Evolutionary conservation across 2,329 filamentous ascomycete genomes (phyloP).

Genomic region (Westerdykella sp.): DNA sequence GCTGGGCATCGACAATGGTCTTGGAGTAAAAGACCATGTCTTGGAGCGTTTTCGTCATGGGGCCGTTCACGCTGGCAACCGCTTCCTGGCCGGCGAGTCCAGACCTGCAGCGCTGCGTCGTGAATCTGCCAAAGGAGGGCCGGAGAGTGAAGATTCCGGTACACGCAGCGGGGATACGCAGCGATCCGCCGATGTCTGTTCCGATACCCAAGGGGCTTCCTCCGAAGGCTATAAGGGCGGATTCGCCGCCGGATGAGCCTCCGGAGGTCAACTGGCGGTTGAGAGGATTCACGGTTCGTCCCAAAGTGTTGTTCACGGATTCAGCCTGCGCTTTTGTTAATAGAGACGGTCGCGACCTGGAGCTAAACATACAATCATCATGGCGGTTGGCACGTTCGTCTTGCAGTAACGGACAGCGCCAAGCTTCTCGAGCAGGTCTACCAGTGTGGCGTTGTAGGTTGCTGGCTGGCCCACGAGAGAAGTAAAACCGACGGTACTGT

Average conservation of each 20-base stretch:
- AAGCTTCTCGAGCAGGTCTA: slow-evolving; percentile 52
- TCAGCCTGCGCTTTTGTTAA: slow-evolving; percentile 41
- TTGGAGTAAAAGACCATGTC: slow-evolving; percentile 45
- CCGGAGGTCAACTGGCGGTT: slow-evolving; percentile 57
- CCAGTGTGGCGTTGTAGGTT: slow-evolving; percentile 50
- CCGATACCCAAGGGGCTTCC: slow-evolving; percentile 58
- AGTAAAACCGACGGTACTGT: slow-evolving; percentile 59
- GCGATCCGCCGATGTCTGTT: slow-evolving; percentile 56
- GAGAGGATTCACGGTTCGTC: slow-evolving; percentile 56
- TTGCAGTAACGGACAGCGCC: slow-evolving; percentile 65
- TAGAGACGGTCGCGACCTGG: background rate
- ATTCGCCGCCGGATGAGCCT: slow-evolving; percentile 62
- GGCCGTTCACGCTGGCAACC: slow-evolving; percentile 58
- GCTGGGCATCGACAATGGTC: slow-evolving; percentile 40
- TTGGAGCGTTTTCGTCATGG: slow-evolving; percentile 51
- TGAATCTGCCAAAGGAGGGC: slow-evolving; percentile 55
- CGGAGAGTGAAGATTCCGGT: slow-evolving; percentile 54
- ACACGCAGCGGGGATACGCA: slow-evolving; percentile 53
- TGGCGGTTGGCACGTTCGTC: slow-evolving; percentile 63
- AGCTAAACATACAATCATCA: slow-evolving; percentile 51
- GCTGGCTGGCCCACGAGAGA: slow-evolving; percentile 56
- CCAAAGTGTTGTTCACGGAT: slow-evolving; percentile 59
- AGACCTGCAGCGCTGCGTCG: slow-evolving; percentile 49
- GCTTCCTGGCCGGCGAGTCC: slow-evolving; percentile 61
- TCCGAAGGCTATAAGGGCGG: slow-evolving; percentile 54